These are phyloP conservation scores for Lipomyces orientalis DNA, from an alignment of 805 yeast species.

Conservation along the genomic window DNA sequence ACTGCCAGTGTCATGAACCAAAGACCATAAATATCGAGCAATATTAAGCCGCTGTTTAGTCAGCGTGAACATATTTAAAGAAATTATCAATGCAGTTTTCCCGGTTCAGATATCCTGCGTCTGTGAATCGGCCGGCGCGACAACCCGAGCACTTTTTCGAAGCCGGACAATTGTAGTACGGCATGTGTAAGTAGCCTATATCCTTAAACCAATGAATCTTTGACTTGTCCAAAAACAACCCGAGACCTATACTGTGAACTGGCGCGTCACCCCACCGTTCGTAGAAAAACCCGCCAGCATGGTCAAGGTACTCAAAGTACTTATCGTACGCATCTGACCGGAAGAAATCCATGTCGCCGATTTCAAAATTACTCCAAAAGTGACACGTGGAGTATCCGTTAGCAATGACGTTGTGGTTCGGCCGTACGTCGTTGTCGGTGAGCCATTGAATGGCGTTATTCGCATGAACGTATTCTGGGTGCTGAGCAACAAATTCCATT, in stretches of 20 bases:
- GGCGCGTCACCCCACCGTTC: slow-evolving; percentile 97
- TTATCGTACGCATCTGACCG: slow-evolving; percentile 67
- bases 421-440: slow-evolving; percentile 61
- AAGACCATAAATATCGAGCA: neutral
- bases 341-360: slow-evolving; percentile 81
- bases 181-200: slow-evolving; percentile 76
- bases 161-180: slow-evolving; percentile 78
- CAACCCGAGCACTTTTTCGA: slow-evolving; percentile 60
- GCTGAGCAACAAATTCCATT: slow-evolving; percentile 57
- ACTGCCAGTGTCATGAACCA: neutral
- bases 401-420: slow-evolving; percentile 54
- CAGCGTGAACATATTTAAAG: slow-evolving; percentile 51
- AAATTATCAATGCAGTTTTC: slow-evolving; percentile 81
- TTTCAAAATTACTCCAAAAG: slow-evolving; percentile 90
- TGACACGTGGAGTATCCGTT: slow-evolving; percentile 75
- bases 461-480: slow-evolving; percentile 64
- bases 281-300: slow-evolving; percentile 80
- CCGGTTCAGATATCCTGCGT: slow-evolving; percentile 56
- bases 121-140: slow-evolving; percentile 59
- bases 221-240: slow-evolving; percentile 68
- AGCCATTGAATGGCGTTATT: slow-evolving; percentile 70
- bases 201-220: slow-evolving; percentile 87
- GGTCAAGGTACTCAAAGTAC: slow-evolving; percentile 69
- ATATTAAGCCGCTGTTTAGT: slow-evolving; percentile 16
- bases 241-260: slow-evolving; percentile 78